A percentile compares a stretch with the other conserved stretches of the same genome.
Evolutionary conservation across 805 yeast genomes (phyloP).

Genomic region (Wickerhamomyces ciferrii): DNA sequence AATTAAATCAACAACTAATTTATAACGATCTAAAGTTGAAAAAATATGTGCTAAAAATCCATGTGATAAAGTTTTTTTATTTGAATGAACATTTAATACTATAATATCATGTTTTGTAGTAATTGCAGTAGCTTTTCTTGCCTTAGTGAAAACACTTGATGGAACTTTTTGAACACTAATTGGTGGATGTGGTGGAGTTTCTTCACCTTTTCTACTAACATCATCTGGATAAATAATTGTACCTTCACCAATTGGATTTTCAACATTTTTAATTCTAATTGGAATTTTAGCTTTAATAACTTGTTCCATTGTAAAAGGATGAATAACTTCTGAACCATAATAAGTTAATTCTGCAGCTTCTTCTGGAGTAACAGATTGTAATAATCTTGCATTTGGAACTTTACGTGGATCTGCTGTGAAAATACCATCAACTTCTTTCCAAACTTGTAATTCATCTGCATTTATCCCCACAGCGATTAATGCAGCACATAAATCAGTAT

Average conservation of each 20-base stretch:
- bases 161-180: slow-evolving; percentile 49
- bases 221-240: slow-evolving; percentile 93
- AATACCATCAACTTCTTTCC: slow-evolving; percentile 99
- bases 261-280: slow-evolving; percentile 93
- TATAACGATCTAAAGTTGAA: slow-evolving; percentile 75
- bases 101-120: slow-evolving; percentile 91
- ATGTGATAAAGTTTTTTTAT: slow-evolving; percentile 86
- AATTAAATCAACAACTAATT: slow-evolving; percentile 88
- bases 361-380: slow-evolving; percentile 91
- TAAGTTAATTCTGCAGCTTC: slow-evolving; percentile 98
- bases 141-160: slow-evolving; percentile 34
- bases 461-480: slow-evolving; percentile 86
- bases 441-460: slow-evolving; percentile 93
- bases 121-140: slow-evolving; percentile 87
- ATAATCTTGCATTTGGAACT: slow-evolving; percentile 81
- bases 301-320: slow-evolving; percentile 99
- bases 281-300: slow-evolving; percentile 95
- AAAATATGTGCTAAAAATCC: slow-evolving; percentile 93
- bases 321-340: slow-evolving; percentile 97
- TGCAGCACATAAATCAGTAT: slow-evolving; percentile 97
- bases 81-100: slow-evolving; percentile 90
- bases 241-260: slow-evolving; percentile 88
- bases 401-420: slow-evolving; percentile 98
- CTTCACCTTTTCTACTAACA: slow-evolving; percentile 77
- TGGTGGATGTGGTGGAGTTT: slow-evolving; percentile 95